These are phyloP conservation scores for Talaromyces trachyspermus DNA, from an alignment of 495 filamentous ascomycete species.

Conservation along the genomic window DNA sequence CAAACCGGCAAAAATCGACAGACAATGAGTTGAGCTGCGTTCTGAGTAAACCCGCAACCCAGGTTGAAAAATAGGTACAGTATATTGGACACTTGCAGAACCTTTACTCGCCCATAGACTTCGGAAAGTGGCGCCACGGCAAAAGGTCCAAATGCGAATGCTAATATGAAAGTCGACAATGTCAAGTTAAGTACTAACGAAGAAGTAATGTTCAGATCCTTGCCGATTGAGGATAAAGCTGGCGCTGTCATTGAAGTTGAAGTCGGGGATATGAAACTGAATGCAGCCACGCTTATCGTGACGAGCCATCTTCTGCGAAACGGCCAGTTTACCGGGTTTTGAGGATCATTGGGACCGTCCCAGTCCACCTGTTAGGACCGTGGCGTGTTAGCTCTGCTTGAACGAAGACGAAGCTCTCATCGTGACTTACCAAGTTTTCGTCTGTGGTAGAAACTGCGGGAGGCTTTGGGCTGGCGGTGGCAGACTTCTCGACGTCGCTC, in stretches of 20 bases:
- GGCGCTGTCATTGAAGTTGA: conserved; percentile 59
- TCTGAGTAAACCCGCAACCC: conserved; percentile 45
- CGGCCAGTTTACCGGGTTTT: conserved; percentile 41
- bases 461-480: too few species aligned
- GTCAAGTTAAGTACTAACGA: conserved; percentile 42
- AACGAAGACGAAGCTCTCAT: too few species aligned
- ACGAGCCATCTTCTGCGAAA: conserved; percentile 42
- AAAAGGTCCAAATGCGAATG: conserved; percentile 56
- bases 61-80: conserved; percentile 50
- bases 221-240: conserved; percentile 36
- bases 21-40: conserved; percentile 37
- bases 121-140: conserved; percentile 60
- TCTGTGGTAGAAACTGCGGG: too few species aligned
- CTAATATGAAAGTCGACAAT: conserved; percentile 61
- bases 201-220: conserved; percentile 48
- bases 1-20: conserved; percentile 51
- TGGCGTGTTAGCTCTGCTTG: too few species aligned
- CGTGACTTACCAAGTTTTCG: too few species aligned
- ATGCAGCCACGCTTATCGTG: conserved; percentile 37
- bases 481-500: too few species aligned
- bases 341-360: conserved; percentile 37
- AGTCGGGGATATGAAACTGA: conserved; percentile 42
- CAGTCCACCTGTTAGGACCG: too few species aligned
- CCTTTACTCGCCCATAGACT: conserved; percentile 44
- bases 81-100: conserved; percentile 44